Percentiles rank a stretch among this genome's conserved stretches.
These are phyloP conservation scores for Dillenia turbinata DNA, from an alignment of 164 flowering plant species.

Conservation along the genomic window DNA sequence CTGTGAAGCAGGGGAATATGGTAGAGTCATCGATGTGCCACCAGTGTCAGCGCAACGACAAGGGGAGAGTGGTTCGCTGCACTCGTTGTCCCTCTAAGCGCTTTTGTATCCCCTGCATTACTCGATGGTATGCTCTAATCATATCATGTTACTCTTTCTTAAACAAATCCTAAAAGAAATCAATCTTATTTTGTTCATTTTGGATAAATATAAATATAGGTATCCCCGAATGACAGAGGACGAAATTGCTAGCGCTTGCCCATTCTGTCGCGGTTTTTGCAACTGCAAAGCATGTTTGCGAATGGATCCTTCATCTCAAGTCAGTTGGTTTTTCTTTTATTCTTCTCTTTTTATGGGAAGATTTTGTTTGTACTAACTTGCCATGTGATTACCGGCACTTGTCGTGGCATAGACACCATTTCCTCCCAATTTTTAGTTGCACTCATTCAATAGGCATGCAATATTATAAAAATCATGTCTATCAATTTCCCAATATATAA, in stretches of 20 bases:
- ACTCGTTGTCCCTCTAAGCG: conserved; percentile 34
- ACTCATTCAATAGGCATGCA: too few relatives aligned
- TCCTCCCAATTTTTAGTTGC: too few relatives aligned
- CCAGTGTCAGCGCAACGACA: conserved; percentile 65
- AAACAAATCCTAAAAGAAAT: background rate
- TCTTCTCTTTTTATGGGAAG: background rate
- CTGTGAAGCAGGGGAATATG: conserved; percentile 12
- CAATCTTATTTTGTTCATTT: background rate
- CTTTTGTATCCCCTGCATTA: conserved; percentile 39
- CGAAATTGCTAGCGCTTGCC: conserved; percentile 13
- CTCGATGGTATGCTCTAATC: conserved; percentile 29
- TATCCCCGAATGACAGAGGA: conserved; percentile 13
- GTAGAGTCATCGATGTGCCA: conserved; percentile 47
- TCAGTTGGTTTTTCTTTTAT: conserved; percentile 9
- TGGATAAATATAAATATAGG: conserved; percentile 6
- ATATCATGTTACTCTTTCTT: conserved; percentile 1
- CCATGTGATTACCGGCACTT: too few relatives aligned
- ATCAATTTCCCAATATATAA: too few relatives aligned
- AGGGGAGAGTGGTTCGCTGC: conserved; percentile 47
- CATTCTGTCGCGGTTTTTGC: conserved; percentile 21
- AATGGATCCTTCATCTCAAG: conserved; percentile 12
- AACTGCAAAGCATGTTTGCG: conserved; percentile 60
- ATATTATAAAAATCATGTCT: too few relatives aligned
- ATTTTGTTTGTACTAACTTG: background rate
- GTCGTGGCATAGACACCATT: too few relatives aligned